Percentiles rank a stretch among this genome's conserved stretches.
Evolutionary conservation across 331 rosid genomes (phyloP).

Genomic region (Acacia pycnantha): DNA sequence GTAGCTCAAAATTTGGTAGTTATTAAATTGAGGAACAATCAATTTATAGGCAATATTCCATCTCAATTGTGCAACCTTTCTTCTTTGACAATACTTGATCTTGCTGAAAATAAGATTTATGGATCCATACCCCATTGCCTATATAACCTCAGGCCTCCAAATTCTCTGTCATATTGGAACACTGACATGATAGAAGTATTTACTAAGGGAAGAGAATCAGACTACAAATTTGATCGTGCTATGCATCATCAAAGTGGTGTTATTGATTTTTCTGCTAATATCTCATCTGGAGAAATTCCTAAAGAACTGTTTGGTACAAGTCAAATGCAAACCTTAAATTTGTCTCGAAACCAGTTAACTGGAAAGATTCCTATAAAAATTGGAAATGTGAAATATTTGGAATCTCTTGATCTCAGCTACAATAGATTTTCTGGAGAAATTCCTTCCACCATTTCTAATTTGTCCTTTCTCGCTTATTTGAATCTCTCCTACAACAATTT

Average conservation of each 20-base stretch:
- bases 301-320: background rate
- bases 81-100: background rate
- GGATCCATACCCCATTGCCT: background rate
- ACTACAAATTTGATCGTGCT: background rate
- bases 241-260: background rate
- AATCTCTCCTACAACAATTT: constrained; percentile 20
- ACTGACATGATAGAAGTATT: background rate
- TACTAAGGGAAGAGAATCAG: background rate
- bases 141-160: background rate
- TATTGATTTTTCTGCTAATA: background rate
- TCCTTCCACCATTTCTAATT: constrained; percentile 8
- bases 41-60: background rate
- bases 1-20: background rate
- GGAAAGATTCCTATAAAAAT: background rate
- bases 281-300: constrained; percentile 12
- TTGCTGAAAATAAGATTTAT: background rate
- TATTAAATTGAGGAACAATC: background rate
- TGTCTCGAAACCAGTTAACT: constrained; percentile 2
- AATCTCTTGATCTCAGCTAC: constrained; percentile 15
- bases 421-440: constrained; percentile 8
- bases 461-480: background rate
- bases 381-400: background rate
- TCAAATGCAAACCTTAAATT: background rate
- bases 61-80: background rate
- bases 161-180: rapidly evolving